phyloP scores from a whole-genome alignment of 2,329 filamentous ascomycete species.

The Trichoderma harzianum region DNA sequence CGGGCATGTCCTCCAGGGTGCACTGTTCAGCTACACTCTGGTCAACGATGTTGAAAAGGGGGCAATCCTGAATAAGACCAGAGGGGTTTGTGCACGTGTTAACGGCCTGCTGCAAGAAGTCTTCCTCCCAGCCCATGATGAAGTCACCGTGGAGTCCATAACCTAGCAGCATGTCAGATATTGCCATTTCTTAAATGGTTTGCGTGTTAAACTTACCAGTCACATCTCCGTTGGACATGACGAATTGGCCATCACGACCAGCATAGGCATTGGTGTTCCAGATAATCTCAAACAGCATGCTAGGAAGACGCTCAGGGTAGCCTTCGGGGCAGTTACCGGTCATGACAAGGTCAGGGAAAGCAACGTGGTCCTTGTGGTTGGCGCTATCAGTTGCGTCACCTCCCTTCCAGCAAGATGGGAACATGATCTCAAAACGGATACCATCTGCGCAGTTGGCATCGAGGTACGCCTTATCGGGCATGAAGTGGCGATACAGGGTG shows the following conservation, averaged over 20 bases:
- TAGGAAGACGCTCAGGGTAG: conserved; percentile 65
- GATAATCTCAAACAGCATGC: conserved; percentile 83
- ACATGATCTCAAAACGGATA: conserved; percentile 78
- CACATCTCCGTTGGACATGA: conserved; percentile 74
- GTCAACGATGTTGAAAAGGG: conserved; percentile 67
- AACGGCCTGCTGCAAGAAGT: conserved; percentile 68
- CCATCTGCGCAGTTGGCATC: conserved; percentile 81
- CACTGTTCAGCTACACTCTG: conserved; percentile 59
- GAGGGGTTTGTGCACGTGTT: conserved; percentile 68
- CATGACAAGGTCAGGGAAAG: conserved; percentile 74
- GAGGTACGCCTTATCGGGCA: conserved; percentile 76
- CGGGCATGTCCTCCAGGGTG: conserved; percentile 55
- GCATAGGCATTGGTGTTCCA: conserved; percentile 68
- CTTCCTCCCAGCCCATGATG: conserved; percentile 70
- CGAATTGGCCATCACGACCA: conserved; percentile 63
- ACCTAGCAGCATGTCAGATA: conserved; percentile 41
- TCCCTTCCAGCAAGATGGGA: conserved; percentile 87
- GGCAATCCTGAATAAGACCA: conserved; percentile 70
- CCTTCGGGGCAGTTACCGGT: conserved; percentile 70
- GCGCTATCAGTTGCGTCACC: conserved; percentile 54
- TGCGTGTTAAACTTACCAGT: conserved; percentile 50
- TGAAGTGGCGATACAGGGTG: conserved; percentile 74
- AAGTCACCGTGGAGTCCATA: conserved; percentile 79
- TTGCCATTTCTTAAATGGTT: too few species aligned
- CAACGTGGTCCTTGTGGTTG: conserved; percentile 65